Percentiles rank a stretch among this genome's conserved stretches.
These are phyloP conservation scores for Pichia sp. DNA, from an alignment of 1,139 yeast species.

Conservation along the genomic window DNA sequence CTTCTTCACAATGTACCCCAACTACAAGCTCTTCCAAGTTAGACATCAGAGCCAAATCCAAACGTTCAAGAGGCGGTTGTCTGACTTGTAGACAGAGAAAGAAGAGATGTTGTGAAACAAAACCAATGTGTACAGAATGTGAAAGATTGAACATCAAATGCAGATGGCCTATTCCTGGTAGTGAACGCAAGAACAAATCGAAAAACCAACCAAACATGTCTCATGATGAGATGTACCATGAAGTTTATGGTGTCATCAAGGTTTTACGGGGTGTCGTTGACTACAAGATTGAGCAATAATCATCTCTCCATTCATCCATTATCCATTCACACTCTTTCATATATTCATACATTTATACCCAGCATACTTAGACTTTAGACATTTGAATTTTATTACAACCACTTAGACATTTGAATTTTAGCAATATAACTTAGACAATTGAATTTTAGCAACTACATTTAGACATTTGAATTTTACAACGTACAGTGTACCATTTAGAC, in stretches of 20 bases:
- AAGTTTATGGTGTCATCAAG: slow-evolving; percentile 56
- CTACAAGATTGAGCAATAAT: slow-evolving; percentile 27
- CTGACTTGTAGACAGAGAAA: slow-evolving; percentile 69
- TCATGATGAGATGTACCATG: slow-evolving; percentile 38
- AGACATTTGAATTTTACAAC: too few relatives aligned
- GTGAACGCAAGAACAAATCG: slow-evolving; percentile 42
- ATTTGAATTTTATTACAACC: too few relatives aligned
- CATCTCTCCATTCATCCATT: too few relatives aligned
- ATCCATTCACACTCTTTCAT: too few relatives aligned
- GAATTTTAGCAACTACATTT: too few relatives aligned
- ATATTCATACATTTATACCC: too few relatives aligned
- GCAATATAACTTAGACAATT: too few relatives aligned
- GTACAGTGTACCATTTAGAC: too few relatives aligned
- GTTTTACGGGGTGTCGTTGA: slow-evolving; percentile 63
- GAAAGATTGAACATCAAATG: slow-evolving; percentile 52
- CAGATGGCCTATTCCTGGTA: slow-evolving; percentile 51
- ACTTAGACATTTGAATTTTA: too few relatives aligned
- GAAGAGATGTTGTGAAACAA: slow-evolving; percentile 68
- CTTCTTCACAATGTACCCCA: too few relatives aligned
- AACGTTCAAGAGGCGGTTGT: slow-evolving; percentile 59
- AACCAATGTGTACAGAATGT: slow-evolving; percentile 64
- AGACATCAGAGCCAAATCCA: slow-evolving; percentile 17
- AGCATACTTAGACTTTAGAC: too few relatives aligned
- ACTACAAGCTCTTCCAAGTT: too few relatives aligned
- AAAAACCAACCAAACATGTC: slow-evolving; percentile 25